Evolutionary conservation across 1,284 basidiomycete genomes (phyloP), one percentile per base, ranked within the genome.

Genomic region (Mycena citricolor): DNA sequence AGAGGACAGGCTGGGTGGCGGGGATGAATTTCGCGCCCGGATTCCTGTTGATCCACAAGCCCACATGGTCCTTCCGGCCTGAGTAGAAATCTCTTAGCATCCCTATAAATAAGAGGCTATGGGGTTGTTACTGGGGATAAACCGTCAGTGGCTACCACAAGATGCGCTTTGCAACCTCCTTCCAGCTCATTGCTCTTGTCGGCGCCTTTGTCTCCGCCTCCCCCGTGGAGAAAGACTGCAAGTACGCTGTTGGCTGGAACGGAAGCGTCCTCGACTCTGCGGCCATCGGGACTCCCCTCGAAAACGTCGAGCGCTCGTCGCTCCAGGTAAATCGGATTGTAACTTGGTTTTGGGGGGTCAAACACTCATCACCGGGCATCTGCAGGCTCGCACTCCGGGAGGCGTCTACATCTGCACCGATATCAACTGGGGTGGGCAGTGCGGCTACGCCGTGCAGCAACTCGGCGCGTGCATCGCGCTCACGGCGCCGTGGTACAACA

Each of bases 371-470:
- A 26, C 8, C 14, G 17, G 4, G 19, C n/a, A 12, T 8, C 25
- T n/a, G 2, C 21, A 39, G 38, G 21, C 38, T 2, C 38, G 22
- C 14, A 33, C 31, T 11, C 31, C 39, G 2, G 39, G 39, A 2
- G 39, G 39, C 10, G 32, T 42, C 4, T 33, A 14, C n/a, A 42
- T 42, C 17, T 42, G 39, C 39, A 24, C 14, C 3, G 31, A 32
- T 14, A 14, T 32, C 31, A 32, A 32, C 31, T 32, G 31, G 31
- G 31, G 31, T 14, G 31, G 31, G 7, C 14, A n/a, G 14, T 32
- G 31, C 31, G 19, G 36, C 6, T 39, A 39, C 38, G 10, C 38
- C 17, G 38, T 39, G 4, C 24, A 39, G 26, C 38, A 25, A 4
- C 38, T 39, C 8, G 19, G 22, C 17, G 26, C 13, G 28, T 39